These are phyloP conservation scores for Brassica napus DNA, from an alignment of 345 rosid species.

Conservation along the genomic window DNA sequence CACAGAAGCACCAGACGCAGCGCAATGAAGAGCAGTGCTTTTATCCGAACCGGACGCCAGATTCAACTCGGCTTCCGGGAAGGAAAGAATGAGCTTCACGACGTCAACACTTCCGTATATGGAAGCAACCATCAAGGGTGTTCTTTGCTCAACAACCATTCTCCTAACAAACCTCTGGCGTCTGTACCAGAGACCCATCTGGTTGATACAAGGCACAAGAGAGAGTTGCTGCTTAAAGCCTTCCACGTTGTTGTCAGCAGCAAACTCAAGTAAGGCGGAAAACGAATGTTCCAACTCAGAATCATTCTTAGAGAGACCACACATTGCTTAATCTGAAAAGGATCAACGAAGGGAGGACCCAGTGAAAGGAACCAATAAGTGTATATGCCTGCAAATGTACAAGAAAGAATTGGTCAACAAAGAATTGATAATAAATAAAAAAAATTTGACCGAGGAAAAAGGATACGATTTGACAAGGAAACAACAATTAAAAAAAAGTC, in stretches of 20 bases:
- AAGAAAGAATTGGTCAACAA: neutral
- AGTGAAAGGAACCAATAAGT: too few species aligned
- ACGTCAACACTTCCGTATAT: conserved; percentile 60
- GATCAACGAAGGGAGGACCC: too few species aligned
- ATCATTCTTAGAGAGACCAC: conserved; percentile 37
- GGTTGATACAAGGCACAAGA: conserved; percentile 37
- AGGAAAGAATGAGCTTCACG: conserved; percentile 52
- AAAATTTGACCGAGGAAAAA: conserved; percentile 12
- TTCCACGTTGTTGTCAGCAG: conserved; percentile 52
- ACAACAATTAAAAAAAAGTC: neutral
- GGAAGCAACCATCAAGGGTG: conserved; percentile 78
- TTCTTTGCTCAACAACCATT: conserved; percentile 50
- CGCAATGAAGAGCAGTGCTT: conserved; percentile 73
- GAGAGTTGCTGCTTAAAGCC: conserved; percentile 44
- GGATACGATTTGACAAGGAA: conserved; percentile 22
- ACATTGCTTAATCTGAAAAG: conserved; percentile 28
- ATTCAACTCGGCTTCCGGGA: conserved; percentile 47
- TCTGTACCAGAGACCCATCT: conserved; percentile 53
- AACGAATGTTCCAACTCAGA: conserved; percentile 43
- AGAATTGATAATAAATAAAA: neutral
- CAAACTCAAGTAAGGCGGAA: conserved; percentile 49
- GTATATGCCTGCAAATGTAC: conserved; percentile 24
- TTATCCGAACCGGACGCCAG: conserved; percentile 53
- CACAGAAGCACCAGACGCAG: conserved; percentile 68
- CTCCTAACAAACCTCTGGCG: conserved; percentile 47